These are phyloP conservation scores for Amphichorda felina DNA, from an alignment of 2,329 filamentous ascomycete species.

Conservation along the genomic window DNA sequence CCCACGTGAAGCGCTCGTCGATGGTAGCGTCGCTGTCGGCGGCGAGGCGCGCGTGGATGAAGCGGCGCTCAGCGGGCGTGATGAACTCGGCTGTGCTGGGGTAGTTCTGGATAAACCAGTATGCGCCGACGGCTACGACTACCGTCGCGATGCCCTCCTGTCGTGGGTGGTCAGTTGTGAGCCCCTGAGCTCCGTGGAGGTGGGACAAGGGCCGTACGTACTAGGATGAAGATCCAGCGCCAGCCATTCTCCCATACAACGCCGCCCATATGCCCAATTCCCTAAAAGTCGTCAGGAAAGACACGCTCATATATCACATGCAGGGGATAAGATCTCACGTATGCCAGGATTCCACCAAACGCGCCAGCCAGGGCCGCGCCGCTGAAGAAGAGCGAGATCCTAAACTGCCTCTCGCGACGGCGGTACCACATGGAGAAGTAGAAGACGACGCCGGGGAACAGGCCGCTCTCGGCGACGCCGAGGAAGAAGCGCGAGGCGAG, in stretches of 20 bases:
- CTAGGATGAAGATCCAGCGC: conserved; percentile 50
- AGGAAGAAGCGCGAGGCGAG: conserved; percentile 42
- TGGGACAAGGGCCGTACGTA: conserved; percentile 11
- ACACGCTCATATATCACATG: not conserved
- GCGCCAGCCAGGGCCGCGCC: conserved; percentile 42
- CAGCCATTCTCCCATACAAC: conserved; percentile 39
- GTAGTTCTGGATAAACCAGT: conserved; percentile 57
- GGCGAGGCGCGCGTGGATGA: conserved; percentile 50
- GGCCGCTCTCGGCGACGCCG: conserved; percentile 38
- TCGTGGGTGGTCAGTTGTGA: not conserved
- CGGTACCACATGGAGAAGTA: conserved; percentile 45
- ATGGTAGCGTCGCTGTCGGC: conserved; percentile 59
- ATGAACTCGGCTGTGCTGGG: conserved; percentile 48
- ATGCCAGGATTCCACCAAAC: conserved; percentile 44
- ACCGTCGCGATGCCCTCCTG: conserved; percentile 45
- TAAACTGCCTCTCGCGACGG: conserved; percentile 38
- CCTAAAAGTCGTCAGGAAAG: conserved; percentile 16
- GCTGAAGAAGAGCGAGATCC: conserved; percentile 44
- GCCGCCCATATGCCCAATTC: conserved; percentile 40
- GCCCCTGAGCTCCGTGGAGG: not conserved
- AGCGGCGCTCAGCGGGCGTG: conserved; percentile 37
- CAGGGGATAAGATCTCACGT: conserved; percentile 19
- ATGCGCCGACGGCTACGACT: conserved; percentile 32
- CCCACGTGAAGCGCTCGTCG: conserved; percentile 58
- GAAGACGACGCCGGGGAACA: conserved; percentile 38